Evolutionary conservation across 2,329 filamentous ascomycete genomes (phyloP).

Genomic region (Cytospora mali): DNA sequence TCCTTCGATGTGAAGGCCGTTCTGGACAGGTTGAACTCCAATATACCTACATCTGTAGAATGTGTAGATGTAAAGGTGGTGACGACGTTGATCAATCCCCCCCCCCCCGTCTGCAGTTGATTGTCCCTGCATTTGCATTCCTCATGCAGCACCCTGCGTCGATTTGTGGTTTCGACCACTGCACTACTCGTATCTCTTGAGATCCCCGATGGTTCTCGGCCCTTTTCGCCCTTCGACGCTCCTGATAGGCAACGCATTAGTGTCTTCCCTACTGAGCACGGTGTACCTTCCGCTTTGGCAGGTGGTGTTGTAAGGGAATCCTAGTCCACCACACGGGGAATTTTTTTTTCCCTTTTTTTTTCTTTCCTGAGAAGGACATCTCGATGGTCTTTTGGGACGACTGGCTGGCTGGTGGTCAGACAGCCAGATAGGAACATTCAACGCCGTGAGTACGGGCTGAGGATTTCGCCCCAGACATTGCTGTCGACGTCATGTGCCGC

Average conservation of each 20-base stretch:
- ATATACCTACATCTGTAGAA: no score
- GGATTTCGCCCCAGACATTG: background rate
- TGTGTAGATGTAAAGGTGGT: background rate
- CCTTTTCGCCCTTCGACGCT: background rate
- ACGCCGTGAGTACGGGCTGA: no score
- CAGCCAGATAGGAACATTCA: no score
- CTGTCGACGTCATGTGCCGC: background rate
- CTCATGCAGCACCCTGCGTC: conserved; percentile 5
- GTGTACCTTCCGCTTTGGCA: background rate
- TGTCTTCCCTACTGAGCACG: background rate
- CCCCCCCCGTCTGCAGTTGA: conserved; percentile 6
- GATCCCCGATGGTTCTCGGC: background rate
- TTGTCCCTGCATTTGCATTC: conserved; percentile 8
- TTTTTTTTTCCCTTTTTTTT: no score
- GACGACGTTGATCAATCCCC: background rate
- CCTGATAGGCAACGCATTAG: background rate
- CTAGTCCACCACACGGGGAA: background rate
- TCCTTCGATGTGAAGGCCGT: background rate
- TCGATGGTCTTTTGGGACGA: conserved; percentile 10
- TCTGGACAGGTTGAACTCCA: background rate
- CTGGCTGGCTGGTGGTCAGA: conserved; percentile 1
- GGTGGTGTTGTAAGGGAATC: background rate
- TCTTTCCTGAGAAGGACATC: no score
- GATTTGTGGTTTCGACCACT: background rate
- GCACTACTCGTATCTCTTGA: background rate